phyloP scores from a whole-genome alignment of 306 rosid genomes.

The Ochetophila trinervis region DNA sequence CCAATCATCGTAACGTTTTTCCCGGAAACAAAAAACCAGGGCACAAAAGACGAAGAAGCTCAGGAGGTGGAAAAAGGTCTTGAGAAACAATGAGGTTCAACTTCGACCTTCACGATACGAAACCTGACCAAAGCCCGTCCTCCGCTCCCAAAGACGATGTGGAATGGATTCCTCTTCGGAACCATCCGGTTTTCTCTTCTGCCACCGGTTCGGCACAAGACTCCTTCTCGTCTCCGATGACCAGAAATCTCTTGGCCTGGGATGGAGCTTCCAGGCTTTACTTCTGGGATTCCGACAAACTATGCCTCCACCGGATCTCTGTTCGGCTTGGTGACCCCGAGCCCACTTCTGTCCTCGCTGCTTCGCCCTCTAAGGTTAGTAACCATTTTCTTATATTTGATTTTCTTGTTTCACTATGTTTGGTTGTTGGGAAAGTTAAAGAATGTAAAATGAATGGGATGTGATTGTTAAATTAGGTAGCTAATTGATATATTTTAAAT shows the following conservation, averaged over 20 bases:
- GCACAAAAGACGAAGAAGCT: too few relatives aligned
- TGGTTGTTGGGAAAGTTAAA: conserved; percentile 9
- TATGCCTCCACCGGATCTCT: conserved; percentile 66
- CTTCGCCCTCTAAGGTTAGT: conserved; percentile 85
- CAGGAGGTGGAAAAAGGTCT: too few relatives aligned
- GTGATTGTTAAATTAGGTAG: neutral
- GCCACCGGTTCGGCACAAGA: conserved; percentile 6
- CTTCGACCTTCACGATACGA: conserved; percentile 36
- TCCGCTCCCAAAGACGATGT: conserved; percentile 59
- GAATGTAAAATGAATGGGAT: neutral
- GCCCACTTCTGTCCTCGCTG: conserved; percentile 67
- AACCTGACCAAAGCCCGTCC: conserved; percentile 42
- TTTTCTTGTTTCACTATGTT: neutral
- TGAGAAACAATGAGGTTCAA: conserved; percentile 61
- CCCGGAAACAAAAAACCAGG: too few relatives aligned
- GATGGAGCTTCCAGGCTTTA: conserved; percentile 86
- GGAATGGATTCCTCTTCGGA: conserved; percentile 75
- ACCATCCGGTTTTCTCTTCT: conserved; percentile 67
- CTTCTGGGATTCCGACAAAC: conserved; percentile 64
- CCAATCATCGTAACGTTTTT: too few relatives aligned
- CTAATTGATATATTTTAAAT: too few relatives aligned
- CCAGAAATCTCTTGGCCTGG: conserved; percentile 62
- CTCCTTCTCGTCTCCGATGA: conserved; percentile 12
- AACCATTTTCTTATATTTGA: neutral
- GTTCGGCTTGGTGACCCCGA: conserved; percentile 87